Conservation (phyloP, 495 filamentous ascomycete species). For the Neurospora pannonica region DNA sequence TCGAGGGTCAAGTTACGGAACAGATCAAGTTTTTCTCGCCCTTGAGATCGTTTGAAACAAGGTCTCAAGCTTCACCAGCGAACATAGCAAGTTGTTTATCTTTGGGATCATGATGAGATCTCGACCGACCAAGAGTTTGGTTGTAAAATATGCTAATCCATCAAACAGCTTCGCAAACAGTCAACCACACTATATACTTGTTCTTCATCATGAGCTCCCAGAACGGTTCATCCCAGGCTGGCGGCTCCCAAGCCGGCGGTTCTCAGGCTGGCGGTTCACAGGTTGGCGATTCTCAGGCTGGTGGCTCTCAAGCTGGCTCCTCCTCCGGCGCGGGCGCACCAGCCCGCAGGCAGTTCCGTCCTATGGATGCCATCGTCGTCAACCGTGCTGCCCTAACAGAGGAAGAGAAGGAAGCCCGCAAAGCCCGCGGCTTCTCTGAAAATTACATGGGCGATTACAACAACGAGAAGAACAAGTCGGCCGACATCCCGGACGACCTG, state of each 20-base stretch:
- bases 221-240: background rate
- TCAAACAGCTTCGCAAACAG: no score
- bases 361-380: background rate
- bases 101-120: no score
- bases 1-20: no score
- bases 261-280: no score
- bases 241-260: background rate
- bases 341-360: background rate
- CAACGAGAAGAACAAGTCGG: constrained; percentile 18
- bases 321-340: background rate
- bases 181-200: background rate
- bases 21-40: no score
- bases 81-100: no score
- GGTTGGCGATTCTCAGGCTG: background rate
- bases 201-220: background rate
- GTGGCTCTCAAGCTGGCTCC: background rate
- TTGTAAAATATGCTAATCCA: no score
- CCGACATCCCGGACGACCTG: constrained; percentile 15
- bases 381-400: accelerated
- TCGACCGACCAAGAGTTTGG: no score
- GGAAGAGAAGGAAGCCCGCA: background rate
- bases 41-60: no score
- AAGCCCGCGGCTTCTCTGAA: constrained; percentile 8
- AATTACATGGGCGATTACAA: constrained; percentile 24
- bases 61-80: no score